A percentile compares a stretch with the other conserved stretches of the same genome.
Evolutionary conservation across 495 filamentous ascomycete species (phyloP).

Genomic region (Annulohypoxylon moriforme): DNA sequence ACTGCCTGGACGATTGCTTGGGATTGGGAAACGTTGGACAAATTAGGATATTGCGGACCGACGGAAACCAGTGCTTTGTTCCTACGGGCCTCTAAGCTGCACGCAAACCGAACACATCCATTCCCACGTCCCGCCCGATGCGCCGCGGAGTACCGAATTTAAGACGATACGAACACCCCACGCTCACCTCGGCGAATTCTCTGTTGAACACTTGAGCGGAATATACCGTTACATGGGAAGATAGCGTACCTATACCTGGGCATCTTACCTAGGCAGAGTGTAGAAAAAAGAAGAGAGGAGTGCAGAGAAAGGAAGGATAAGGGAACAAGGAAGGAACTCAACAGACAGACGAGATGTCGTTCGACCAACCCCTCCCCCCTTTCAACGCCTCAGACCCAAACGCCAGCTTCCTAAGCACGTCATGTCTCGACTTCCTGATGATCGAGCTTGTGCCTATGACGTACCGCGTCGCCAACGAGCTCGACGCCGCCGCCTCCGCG

Average conservation of each 20-base stretch:
- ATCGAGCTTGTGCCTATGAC: conserved; percentile 98
- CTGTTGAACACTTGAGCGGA: too few relatives aligned
- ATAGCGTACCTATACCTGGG: neutral
- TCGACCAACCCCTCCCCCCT: conserved; percentile 75
- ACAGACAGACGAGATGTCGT: conserved; percentile 68
- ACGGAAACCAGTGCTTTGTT: neutral
- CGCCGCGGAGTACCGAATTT: conserved; percentile 13
- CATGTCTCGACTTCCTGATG: conserved; percentile 90
- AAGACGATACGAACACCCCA: neutral
- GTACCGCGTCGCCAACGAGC: conserved; percentile 75
- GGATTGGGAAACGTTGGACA: neutral
- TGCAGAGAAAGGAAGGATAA: neutral
- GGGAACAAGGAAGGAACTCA: too few relatives aligned
- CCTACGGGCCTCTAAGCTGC: too few relatives aligned
- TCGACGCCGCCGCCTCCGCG: conserved; percentile 52
- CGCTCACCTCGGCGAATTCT: neutral
- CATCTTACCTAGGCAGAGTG: neutral
- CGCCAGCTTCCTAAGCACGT: conserved; percentile 79
- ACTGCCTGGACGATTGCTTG: neutral
- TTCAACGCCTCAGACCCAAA: conserved; percentile 80
- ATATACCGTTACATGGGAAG: neutral
- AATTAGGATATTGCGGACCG: too few relatives aligned
- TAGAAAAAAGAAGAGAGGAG: conserved; percentile 8
- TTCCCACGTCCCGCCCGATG: conserved; percentile 5
- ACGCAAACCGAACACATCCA: neutral